These are phyloP conservation scores for Oryza brachyantha DNA, from an alignment of 176 grass and related monocot genomes.

Conservation along the genomic window DNA sequence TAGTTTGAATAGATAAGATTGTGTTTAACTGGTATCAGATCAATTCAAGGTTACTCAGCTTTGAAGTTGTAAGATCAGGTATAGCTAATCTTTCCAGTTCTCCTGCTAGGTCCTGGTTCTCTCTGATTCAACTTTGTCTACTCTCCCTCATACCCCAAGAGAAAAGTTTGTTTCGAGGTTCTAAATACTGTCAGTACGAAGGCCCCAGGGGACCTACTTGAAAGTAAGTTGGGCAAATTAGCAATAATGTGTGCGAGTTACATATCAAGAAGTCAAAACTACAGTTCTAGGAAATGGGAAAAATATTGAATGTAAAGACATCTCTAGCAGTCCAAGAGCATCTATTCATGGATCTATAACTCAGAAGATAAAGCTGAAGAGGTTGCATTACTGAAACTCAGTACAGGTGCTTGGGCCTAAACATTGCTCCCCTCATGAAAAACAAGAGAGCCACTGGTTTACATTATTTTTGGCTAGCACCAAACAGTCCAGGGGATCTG, in stretches of 20 bases:
- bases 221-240: neutral
- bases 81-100: neutral
- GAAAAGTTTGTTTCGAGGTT: neutral
- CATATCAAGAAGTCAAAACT: neutral
- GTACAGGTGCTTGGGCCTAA: neutral
- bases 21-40: neutral
- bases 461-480: neutral
- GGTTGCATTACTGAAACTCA: neutral
- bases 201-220: neutral
- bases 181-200: neutral
- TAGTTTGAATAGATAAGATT: neutral
- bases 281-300: neutral
- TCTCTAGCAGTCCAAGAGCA: neutral
- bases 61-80: neutral
- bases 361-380: neutral
- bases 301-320: neutral
- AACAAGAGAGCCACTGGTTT: neutral
- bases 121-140: neutral
- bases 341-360: neutral
- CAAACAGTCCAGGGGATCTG: neutral
- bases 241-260: neutral
- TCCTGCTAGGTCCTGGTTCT: neutral
- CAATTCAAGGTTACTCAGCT: neutral
- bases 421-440: neutral
- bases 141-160: neutral